Percentiles rank a stretch among this genome's conserved stretches.
phyloP scores from a whole-genome alignment of 257 asterid genomes.

The Buddleja alternifolia region DNA sequence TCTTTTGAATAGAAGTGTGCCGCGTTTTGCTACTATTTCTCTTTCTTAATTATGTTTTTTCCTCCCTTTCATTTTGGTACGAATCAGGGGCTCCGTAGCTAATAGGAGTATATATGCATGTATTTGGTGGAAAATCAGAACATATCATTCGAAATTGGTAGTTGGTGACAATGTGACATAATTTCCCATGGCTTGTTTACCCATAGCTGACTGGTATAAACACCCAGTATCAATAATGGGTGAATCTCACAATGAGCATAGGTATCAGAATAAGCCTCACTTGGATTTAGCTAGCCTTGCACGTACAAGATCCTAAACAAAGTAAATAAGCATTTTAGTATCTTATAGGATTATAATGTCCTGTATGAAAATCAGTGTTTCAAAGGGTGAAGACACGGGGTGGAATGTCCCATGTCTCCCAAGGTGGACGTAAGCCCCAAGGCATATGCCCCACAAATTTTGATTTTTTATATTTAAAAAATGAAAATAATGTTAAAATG shows the following conservation, averaged over 20 bases:
- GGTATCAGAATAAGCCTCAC: constrained; percentile 89
- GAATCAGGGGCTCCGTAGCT: too few species aligned
- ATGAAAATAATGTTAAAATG: too few species aligned
- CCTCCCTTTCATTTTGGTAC: too few species aligned
- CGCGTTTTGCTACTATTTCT: too few species aligned
- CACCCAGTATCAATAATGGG: constrained; percentile 93
- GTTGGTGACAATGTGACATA: constrained; percentile 96
- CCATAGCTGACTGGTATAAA: constrained; percentile 99
- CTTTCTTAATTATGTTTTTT: too few species aligned
- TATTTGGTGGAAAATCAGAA: constrained; percentile 21
- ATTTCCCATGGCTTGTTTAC: constrained; percentile 98
- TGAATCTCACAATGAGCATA: constrained; percentile 97
- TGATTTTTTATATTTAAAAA: too few species aligned
- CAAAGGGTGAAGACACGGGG: too few species aligned
- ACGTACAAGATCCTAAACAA: constrained; percentile 69
- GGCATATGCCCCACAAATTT: too few species aligned
- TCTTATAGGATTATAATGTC: constrained; percentile 4
- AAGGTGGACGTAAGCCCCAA: too few species aligned
- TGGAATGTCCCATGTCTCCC: too few species aligned
- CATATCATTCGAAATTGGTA: constrained; percentile 96
- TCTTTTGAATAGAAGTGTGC: too few species aligned
- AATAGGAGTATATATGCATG: too few species aligned
- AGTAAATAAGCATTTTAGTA: constrained; percentile 35
- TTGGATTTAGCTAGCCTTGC: constrained; percentile 74
- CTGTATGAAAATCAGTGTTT: constrained; percentile 5